Evolutionary conservation across 176 grass and related monocot species (phyloP).

Genomic region (Raddia distichophylla): DNA sequence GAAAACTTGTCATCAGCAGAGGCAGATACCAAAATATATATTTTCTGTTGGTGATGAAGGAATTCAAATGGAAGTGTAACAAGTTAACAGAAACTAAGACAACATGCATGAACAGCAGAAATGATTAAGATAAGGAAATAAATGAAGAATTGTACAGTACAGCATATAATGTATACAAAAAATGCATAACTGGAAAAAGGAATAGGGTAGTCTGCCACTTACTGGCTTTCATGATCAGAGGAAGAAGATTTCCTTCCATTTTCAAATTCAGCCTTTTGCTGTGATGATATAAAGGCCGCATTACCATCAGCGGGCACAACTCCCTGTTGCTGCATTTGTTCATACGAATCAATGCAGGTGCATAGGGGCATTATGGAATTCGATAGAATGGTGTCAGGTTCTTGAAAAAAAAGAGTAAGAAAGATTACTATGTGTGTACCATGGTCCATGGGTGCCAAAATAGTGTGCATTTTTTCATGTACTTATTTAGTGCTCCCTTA

Average conservation of each 20-base stretch:
- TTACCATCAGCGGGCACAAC: constrained; percentile 50
- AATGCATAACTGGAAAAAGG: constrained; percentile 33
- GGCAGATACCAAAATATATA: background rate
- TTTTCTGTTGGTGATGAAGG: background rate
- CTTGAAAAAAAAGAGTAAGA: background rate
- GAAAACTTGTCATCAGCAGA: background rate
- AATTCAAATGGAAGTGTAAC: background rate
- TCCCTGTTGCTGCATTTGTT: constrained; percentile 60
- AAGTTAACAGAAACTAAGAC: constrained; percentile 24
- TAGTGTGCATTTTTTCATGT: background rate
- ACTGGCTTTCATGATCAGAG: constrained; percentile 89
- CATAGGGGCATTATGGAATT: background rate
- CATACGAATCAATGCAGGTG: constrained; percentile 33
- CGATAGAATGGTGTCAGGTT: background rate
- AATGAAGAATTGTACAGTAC: background rate
- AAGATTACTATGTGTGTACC: background rate
- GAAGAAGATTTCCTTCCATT: constrained; percentile 79
- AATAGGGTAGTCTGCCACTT: constrained; percentile 50
- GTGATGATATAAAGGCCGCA: constrained; percentile 46
- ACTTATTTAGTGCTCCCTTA: background rate
- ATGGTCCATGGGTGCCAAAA: constrained; percentile 5
- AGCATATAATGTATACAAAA: background rate
- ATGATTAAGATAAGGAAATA: constrained; percentile 1
- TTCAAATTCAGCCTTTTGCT: constrained; percentile 52
- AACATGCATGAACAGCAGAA: constrained; percentile 15